A percentile compares a stretch with the other conserved stretches of the same genome.
These are phyloP conservation scores for Naumovozyma baii DNA, from an alignment of 805 yeast genomes.

Conservation along the genomic window DNA sequence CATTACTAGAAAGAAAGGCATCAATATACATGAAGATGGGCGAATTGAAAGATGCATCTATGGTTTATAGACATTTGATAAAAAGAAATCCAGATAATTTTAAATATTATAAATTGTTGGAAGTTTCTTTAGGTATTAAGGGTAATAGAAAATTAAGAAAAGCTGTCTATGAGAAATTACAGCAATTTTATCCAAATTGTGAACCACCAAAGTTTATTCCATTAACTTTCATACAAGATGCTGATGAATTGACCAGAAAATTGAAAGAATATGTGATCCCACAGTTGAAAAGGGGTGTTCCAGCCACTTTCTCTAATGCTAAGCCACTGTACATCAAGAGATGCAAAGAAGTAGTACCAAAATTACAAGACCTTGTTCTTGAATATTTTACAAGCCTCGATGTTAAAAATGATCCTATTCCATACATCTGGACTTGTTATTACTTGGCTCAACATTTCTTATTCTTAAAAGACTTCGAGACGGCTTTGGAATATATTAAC, in stretches of 20 bases:
- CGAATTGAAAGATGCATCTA: constrained; percentile 51
- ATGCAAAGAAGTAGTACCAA: constrained; percentile 26
- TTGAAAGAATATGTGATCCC: constrained; percentile 46
- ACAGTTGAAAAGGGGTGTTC: constrained; percentile 73
- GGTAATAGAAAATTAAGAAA: constrained; percentile 41
- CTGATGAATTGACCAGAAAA: constrained; percentile 34
- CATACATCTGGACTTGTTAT: constrained; percentile 55
- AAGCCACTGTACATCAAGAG: constrained; percentile 63
- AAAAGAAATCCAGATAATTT: constrained; percentile 79
- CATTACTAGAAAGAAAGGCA: constrained; percentile 60
- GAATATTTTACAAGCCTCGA: constrained; percentile 35
- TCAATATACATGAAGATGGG: constrained; percentile 51
- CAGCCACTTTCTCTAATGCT: constrained; percentile 78
- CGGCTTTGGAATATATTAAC: constrained; percentile 51
- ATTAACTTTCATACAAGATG: constrained; percentile 55
- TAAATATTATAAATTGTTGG: constrained; percentile 56
- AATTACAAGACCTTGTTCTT: constrained; percentile 45
- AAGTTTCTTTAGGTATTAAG: constrained; percentile 46
- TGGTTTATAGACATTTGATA: constrained; percentile 56
- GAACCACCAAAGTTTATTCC: constrained; percentile 78
- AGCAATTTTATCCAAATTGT: constrained; percentile 66
- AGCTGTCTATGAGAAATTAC: constrained; percentile 55
- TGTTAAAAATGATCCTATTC: constrained; percentile 28
- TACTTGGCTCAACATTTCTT: constrained; percentile 74
- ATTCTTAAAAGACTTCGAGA: constrained; percentile 39